Base-by-base conservation (phyloP, 78 protist species). In the Thecamonas trahens region DNA sequence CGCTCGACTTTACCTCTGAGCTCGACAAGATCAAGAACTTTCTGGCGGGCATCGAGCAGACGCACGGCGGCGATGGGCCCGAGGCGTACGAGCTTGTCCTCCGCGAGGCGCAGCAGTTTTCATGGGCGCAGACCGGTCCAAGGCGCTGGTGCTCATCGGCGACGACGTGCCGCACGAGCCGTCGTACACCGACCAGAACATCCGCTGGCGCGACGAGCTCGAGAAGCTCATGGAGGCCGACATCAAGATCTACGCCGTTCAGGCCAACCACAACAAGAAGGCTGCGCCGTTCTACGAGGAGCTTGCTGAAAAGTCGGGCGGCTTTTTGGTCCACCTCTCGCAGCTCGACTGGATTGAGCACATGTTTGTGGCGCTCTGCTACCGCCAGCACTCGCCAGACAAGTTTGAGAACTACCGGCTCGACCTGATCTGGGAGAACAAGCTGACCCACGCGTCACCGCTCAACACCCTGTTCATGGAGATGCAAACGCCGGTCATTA, bases 111-210 rank as follows among this genome's bases (percentile, higher is more conserved):
- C 59, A 77, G 61, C 72, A 79, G 42, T 28, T 79, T n/a, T 72
- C 77, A 15, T 79, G 84, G 84, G 60, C 79, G 17, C 28, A 2
- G 50, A 63, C 26, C 70, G 79, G 17, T 72, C 67, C 31, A 79
- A 79, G 55, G 44, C 84, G 9, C 35, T 78, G 15, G 67, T 79
- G 0, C 40, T 79, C 34, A 59, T 79, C 73, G 84, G 84, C 8
- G 84, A 79, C 55, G 84, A 79, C 61, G 78, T 70, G 18, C 84
- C 84, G 11, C 84, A 79, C 68, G 78, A 76, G 34, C 84, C 84
- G 26, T 42, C 52, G 0, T 79, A 45, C 53, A 79, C 84, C 2
- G 74, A 79, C 52, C 84, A 71, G 68, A 63, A 64, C n/a, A 72
- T 64, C 20, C 61, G 66, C 58, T 79, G 84, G 84, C 38, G 74